These are phyloP conservation scores for Nidularia sp. DNA, from an alignment of 768 basidiomycete genomes.

Conservation along the genomic window DNA sequence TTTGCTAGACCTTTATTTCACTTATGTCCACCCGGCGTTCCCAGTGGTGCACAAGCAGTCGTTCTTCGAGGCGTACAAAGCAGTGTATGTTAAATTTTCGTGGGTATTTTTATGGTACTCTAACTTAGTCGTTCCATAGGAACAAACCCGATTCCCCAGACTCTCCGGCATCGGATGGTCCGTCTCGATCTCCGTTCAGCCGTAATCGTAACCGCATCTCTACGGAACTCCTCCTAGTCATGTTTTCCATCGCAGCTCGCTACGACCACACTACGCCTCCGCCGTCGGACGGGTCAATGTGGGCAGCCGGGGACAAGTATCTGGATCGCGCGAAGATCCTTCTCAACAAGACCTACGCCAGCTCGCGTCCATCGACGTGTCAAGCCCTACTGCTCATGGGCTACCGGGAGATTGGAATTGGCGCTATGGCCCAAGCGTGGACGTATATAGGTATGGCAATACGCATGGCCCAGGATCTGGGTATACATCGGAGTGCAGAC, in stretches of 20 bases:
- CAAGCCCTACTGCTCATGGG: slow-evolving; percentile 80
- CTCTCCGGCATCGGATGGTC: neutral
- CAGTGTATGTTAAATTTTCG: slow-evolving; percentile 21
- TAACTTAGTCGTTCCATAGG: neutral
- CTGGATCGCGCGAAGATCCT: slow-evolving; percentile 63
- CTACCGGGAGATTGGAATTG: slow-evolving; percentile 84
- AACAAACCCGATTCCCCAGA: slow-evolving; percentile 20
- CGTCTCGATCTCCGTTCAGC: slow-evolving; percentile 25
- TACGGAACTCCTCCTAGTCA: slow-evolving; percentile 69
- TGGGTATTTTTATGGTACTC: neutral
- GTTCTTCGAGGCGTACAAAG: slow-evolving; percentile 57
- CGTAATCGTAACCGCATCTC: slow-evolving; percentile 47
- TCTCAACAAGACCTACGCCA: slow-evolving; percentile 63
- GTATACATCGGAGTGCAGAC: slow-evolving; percentile 79
- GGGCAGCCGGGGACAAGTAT: slow-evolving; percentile 76
- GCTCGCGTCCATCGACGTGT: slow-evolving; percentile 69
- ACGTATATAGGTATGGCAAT: slow-evolving; percentile 84
- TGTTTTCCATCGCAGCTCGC: slow-evolving; percentile 81
- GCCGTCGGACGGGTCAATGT: slow-evolving; percentile 61
- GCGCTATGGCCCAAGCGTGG: slow-evolving; percentile 88
- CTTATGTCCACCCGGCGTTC: slow-evolving; percentile 74
- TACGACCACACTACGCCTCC: slow-evolving; percentile 38
- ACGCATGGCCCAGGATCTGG: slow-evolving; percentile 89
- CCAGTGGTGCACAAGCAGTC: slow-evolving; percentile 72
- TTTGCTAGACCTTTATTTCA: slow-evolving; percentile 74